phyloP scores from a whole-genome alignment of 192 early-diverging fungal species.

The Entomortierella chlamydospora region DNA sequence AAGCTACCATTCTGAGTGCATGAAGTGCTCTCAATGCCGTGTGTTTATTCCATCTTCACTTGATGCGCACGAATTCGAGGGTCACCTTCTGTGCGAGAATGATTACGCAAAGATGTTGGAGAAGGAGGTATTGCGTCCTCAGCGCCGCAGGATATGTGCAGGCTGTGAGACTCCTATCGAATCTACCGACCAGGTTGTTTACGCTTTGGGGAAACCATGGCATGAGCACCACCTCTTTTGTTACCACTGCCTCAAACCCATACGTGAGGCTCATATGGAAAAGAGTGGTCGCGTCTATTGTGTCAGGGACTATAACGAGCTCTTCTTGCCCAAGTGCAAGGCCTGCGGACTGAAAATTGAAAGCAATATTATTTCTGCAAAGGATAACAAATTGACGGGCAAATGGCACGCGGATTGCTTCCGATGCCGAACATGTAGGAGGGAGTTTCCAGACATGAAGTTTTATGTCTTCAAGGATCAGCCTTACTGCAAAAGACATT shows the following conservation, averaged over 20 bases:
- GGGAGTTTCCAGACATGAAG: constrained; percentile 77
- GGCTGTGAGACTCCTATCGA: constrained; percentile 34
- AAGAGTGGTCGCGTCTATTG: constrained; percentile 76
- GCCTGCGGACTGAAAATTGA: constrained; percentile 72
- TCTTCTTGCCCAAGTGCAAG: constrained; percentile 77
- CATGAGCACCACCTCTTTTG: constrained; percentile 74
- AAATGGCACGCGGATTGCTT: constrained; percentile 83
- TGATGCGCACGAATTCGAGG: constrained; percentile 67
- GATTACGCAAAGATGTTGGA: constrained; percentile 53
- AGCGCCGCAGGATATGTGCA: constrained; percentile 13
- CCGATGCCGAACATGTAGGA: constrained; percentile 74
- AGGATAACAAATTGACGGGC: constrained; percentile 71
- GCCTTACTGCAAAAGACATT: constrained; percentile 88
- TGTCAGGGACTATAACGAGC: constrained; percentile 66
- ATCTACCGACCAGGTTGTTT: constrained; percentile 52
- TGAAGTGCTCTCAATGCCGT: constrained; percentile 67
- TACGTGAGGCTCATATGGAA: constrained; percentile 62
- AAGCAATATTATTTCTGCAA: constrained; percentile 74
- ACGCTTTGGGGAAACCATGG: constrained; percentile 73
- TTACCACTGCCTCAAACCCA: constrained; percentile 72
- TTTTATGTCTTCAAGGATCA: constrained; percentile 89
- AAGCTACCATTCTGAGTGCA: constrained; percentile 65
- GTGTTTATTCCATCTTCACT: constrained; percentile 56
- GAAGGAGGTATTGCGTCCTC: constrained; percentile 7
- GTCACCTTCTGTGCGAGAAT: constrained; percentile 68